Conservation (phyloP, 208 protist genomes). For the Trypanosomatidae sp. region DNA sequence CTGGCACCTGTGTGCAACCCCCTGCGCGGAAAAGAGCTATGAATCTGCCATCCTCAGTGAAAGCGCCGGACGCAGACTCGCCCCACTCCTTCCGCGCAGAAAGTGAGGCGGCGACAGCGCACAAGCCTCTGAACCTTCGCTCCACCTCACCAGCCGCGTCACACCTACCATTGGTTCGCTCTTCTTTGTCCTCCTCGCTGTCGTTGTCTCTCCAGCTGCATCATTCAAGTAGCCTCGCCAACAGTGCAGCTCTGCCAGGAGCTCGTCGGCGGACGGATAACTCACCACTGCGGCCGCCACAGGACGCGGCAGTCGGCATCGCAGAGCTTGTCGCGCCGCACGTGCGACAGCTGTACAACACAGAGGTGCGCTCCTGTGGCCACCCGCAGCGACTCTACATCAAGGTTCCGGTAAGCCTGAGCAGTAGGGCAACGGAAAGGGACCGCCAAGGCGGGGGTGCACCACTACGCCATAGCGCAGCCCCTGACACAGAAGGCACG, state of each 20-base stretch:
- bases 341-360: slow-evolving; percentile 10
- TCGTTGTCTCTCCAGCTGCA: slow-evolving; percentile 7
- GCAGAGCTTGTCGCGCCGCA: background rate
- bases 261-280: background rate
- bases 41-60: background rate
- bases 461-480: background rate
- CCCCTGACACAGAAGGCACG: background rate
- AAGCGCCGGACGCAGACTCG: slow-evolving; percentile 1
- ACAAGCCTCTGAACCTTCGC: slow-evolving; percentile 17
- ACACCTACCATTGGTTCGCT: background rate
- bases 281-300: background rate
- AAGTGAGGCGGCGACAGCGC: slow-evolving; percentile 6
- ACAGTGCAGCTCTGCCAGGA: background rate
- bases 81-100: slow-evolving; percentile 14
- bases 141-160: slow-evolving; percentile 4
- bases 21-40: background rate
- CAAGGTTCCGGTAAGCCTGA: slow-evolving; percentile 4
- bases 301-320: background rate
- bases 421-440: background rate
- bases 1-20: background rate
- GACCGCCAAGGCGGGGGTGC: background rate
- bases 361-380: slow-evolving; percentile 22
- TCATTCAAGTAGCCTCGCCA: slow-evolving; percentile 4
- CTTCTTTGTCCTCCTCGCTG: background rate
- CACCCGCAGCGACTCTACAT: slow-evolving; percentile 16